A percentile compares a stretch with the other conserved stretches of the same genome.
These are phyloP conservation scores for Verticillium longisporum DNA, from an alignment of 2,329 filamentous ascomycete genomes.

Conservation along the genomic window DNA sequence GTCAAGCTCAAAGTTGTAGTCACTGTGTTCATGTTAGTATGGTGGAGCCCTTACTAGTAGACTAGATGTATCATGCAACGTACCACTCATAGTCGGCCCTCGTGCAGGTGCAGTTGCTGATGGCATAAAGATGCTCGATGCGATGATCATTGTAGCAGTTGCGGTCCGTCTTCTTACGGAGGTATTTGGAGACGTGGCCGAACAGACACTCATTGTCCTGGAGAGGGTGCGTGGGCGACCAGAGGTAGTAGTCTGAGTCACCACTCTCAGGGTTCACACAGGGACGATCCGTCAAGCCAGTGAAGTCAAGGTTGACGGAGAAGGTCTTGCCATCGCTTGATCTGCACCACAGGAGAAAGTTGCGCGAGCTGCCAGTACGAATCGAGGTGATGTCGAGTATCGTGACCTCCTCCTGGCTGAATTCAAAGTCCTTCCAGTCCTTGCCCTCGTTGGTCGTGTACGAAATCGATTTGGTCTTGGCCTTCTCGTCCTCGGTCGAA, in stretches of 20 bases:
- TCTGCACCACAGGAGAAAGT: conserved; percentile 85
- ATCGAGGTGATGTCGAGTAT: conserved; percentile 82
- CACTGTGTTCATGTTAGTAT: conserved; percentile 40
- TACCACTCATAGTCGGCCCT: conserved; percentile 90
- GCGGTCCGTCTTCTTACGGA: conserved; percentile 76
- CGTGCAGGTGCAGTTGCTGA: conserved; percentile 76
- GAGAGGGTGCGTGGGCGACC: conserved; percentile 79
- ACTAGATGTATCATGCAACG: conserved; percentile 24
- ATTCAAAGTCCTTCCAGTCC: conserved; percentile 70
- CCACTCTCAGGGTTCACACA: conserved; percentile 63
- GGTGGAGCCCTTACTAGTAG: background rate
- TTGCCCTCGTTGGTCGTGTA: conserved; percentile 79
- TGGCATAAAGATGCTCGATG: conserved; percentile 64
- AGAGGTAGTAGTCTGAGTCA: conserved; percentile 70
- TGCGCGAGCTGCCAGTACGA: conserved; percentile 80
- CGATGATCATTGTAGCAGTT: conserved; percentile 77
- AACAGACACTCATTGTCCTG: conserved; percentile 80
- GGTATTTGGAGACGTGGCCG: conserved; percentile 81
- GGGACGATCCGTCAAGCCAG: conserved; percentile 63
- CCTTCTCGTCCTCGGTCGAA: conserved; percentile 55
- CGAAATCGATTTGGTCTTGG: conserved; percentile 62
- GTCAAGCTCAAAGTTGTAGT: conserved; percentile 87
- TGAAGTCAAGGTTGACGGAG: conserved; percentile 84
- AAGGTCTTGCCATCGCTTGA: conserved; percentile 49
- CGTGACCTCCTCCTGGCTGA: conserved; percentile 62